Base-by-base conservation (phyloP, 345 rosid genomes). In the Eutrema heterophyllum region DNA sequence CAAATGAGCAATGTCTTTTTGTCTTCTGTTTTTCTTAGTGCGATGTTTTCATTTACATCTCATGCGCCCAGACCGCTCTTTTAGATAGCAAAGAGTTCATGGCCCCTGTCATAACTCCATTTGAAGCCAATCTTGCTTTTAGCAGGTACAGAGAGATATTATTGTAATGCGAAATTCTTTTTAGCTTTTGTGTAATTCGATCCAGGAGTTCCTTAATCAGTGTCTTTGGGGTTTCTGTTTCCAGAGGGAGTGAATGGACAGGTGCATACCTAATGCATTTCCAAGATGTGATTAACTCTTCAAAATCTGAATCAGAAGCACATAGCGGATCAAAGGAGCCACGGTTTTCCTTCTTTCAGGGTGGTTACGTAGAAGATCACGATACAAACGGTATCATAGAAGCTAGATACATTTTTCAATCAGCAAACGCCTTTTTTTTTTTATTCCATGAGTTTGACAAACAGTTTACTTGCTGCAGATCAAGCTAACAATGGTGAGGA, bases 11-110 rank as follows among this genome's bases (percentile, higher is more conserved):
- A 29, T 52, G 48, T 59, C 65, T 43, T 64, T 18, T 38, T 38
- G 35, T 57, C n/a, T 39, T 53, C 0, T 67, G 18, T 40, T 4
- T 50, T 16, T 78, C 65, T 55, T 85, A 92, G 93, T 94, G 96
- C 75, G 89, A 92, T 85, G 86, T 91, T 68, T 91, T 91, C 79
- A 78, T 94, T 67, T 87, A 85, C 77, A 85, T 94, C 48, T 87
- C 97, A 41, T 94, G 98, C 69, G 84, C 97, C 39, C 96, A 94
- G 83, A 94, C 93, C 55, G 96, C 95, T 70, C 96, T 91, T 54
- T 59, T 89, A 84, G 97, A 94, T 81, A 91, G 92, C 81, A 94
- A 91, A 83, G 95, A 89, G 80, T 94, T 91, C 81, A 79, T 86
- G 78, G 84, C 96, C 62, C 97, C 96, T 53, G 91, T 94, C 81